A percentile compares a stretch with the other conserved stretches of the same genome.
These are phyloP conservation scores for Yamadazyma akitaensis DNA, from an alignment of 805 yeast species.

Conservation along the genomic window DNA sequence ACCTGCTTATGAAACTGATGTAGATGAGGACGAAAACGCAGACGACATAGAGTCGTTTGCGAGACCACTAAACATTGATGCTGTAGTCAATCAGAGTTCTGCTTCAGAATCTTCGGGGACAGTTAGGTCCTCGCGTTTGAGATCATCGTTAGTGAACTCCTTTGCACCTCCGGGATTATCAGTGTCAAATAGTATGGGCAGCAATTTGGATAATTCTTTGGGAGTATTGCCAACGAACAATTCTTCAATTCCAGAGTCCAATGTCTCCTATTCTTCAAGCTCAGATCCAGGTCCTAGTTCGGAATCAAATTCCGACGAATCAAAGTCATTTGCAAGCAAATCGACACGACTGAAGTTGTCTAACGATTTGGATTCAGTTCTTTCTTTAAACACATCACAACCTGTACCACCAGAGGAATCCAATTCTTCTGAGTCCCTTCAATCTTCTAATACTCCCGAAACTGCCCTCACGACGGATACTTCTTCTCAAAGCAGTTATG, in stretches of 20 bases:
- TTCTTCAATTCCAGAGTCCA: background rate
- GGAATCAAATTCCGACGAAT: background rate
- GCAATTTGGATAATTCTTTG: background rate
- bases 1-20: slow-evolving; percentile 13
- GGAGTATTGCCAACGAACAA: slow-evolving; percentile 4
- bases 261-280: background rate
- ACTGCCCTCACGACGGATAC: slow-evolving; percentile 10
- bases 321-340: background rate
- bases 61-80: slow-evolving; percentile 24
- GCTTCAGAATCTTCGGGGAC: slow-evolving; percentile 7
- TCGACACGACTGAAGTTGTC: background rate
- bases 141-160: slow-evolving; percentile 29
- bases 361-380: slow-evolving; percentile 2
- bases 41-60: slow-evolving; percentile 1
- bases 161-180: slow-evolving; percentile 24
- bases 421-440: slow-evolving; percentile 1
- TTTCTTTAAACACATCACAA: slow-evolving; percentile 1
- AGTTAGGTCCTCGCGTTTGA: slow-evolving; percentile 20
- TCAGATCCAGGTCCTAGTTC: background rate
- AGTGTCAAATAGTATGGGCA: background rate
- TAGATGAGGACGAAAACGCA: slow-evolving; percentile 2
- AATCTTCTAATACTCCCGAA: slow-evolving; percentile 8
- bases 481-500: slow-evolving; percentile 1
- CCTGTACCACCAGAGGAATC: background rate
- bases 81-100: slow-evolving; percentile 18